Evolutionary conservation across 2,329 filamentous ascomycete species (phyloP).

Genomic region (Myriosclerotinia curreyana): DNA sequence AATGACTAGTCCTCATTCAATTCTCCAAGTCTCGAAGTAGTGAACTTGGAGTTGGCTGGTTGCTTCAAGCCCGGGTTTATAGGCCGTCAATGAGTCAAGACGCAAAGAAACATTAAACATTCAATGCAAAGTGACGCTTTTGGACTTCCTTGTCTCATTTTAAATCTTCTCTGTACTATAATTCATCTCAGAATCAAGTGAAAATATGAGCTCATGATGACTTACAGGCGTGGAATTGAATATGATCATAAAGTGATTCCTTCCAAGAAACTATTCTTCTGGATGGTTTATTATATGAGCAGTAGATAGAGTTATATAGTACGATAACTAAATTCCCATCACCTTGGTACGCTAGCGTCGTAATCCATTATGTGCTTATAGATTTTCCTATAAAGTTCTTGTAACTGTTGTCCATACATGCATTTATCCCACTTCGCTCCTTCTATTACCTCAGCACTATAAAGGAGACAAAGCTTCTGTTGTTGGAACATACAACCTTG

Average conservation of each 20-base stretch:
- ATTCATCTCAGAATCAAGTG: background rate
- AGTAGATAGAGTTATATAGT: no score
- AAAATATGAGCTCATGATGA: background rate
- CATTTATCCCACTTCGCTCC: no score
- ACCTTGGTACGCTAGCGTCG: no score
- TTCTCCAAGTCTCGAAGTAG: constrained; percentile 6
- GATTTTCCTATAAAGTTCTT: no score
- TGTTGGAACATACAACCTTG: no score
- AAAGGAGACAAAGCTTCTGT: no score
- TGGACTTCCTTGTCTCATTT: background rate
- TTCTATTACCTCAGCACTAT: no score
- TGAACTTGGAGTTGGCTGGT: background rate
- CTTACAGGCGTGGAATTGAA: no score
- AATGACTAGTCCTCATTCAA: background rate
- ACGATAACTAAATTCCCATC: no score
- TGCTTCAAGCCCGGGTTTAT: background rate
- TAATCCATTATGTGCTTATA: no score
- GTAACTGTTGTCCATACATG: no score
- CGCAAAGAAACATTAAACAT: background rate
- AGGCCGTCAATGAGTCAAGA: background rate
- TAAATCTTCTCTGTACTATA: background rate
- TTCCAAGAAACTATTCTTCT: background rate
- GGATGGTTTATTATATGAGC: background rate
- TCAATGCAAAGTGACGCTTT: background rate
- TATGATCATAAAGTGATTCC: background rate